A percentile compares a stretch with the other conserved stretches of the same genome.
Evolutionary conservation across 2,329 filamentous ascomycete species (phyloP).

Genomic region (Hypoxylon rubiginosum): DNA sequence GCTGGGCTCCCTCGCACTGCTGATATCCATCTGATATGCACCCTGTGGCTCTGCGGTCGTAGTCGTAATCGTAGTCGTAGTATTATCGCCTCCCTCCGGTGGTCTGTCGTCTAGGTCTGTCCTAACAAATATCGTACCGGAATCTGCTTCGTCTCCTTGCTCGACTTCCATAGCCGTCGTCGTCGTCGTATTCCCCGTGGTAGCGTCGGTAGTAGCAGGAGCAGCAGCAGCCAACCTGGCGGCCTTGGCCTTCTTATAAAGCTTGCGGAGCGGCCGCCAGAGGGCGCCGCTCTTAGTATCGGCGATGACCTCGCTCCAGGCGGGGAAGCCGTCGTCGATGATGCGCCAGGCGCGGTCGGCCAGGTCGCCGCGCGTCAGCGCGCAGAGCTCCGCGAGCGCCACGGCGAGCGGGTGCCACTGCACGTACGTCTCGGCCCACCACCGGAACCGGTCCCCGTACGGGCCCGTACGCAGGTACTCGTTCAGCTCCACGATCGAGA

Average conservation of each 20-base stretch:
- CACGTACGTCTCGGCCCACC: conserved; percentile 65
- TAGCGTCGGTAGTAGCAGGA: neutral
- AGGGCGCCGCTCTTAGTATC: conserved; percentile 64
- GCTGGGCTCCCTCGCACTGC: conserved; percentile 10
- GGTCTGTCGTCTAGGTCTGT: conserved; percentile 1
- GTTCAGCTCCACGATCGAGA: conserved; percentile 61
- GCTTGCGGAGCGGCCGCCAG: conserved; percentile 67
- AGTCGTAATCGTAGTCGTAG: neutral
- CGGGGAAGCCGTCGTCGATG: conserved; percentile 61
- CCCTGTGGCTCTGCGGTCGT: conserved; percentile 13
- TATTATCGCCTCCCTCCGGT: neutral
- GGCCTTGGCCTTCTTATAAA: conserved; percentile 63
- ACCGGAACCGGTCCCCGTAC: conserved; percentile 57
- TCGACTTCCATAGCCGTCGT: neutral
- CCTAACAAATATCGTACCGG: conserved; percentile 16
- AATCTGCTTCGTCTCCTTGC: neutral
- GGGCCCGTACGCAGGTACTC: conserved; percentile 52
- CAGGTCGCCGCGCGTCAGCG: conserved; percentile 60
- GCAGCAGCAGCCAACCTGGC: conserved; percentile 53
- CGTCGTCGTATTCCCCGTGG: neutral
- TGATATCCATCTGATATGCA: conserved; percentile 17
- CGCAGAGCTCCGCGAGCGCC: conserved; percentile 65
- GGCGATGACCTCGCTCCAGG: conserved; percentile 61
- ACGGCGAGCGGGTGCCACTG: conserved; percentile 70
- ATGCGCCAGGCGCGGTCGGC: conserved; percentile 64